phyloP scores from a whole-genome alignment of 1,284 basidiomycete species.

The Leccinum holopus region DNA sequence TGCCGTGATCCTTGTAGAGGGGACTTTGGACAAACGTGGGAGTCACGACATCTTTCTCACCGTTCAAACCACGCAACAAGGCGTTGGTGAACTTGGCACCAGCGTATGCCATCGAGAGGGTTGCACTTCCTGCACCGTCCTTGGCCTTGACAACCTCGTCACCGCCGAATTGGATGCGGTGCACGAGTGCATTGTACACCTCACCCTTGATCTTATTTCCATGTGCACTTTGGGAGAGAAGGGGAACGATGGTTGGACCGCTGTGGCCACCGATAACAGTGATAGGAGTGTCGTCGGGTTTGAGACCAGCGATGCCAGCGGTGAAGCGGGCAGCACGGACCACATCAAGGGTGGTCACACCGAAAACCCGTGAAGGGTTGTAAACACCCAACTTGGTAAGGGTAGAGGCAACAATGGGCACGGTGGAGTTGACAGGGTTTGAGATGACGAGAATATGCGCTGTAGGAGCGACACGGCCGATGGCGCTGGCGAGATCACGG shows the following conservation, averaged over 20 bases:
- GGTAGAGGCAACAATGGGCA: conserved; percentile 94
- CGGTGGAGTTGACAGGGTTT: conserved; percentile 95
- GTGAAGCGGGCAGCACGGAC: conserved; percentile 95
- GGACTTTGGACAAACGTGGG: conserved; percentile 91
- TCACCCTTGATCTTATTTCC: conserved; percentile 65
- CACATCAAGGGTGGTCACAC: conserved; percentile 97
- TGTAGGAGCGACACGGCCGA: conserved; percentile 85
- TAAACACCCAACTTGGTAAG: conserved; percentile 94
- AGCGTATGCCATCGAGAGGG: conserved; percentile 93
- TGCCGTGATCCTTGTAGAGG: conserved; percentile 76
- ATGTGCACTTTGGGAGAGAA: conserved; percentile 78
- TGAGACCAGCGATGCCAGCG: conserved; percentile 66
- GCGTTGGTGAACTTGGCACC: conserved; percentile 86
- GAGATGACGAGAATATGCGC: conserved; percentile 96
- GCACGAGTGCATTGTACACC: conserved; percentile 66
- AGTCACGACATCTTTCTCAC: conserved; percentile 81
- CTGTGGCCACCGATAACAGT: conserved; percentile 97
- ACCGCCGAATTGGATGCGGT: conserved; percentile 91
- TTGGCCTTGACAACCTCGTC: conserved; percentile 91
- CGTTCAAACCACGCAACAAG: conserved; percentile 81
- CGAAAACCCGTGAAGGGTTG: conserved; percentile 75
- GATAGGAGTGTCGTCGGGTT: conserved; percentile 69
- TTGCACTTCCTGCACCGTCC: conserved; percentile 88
- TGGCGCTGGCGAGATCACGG: conserved; percentile 89
- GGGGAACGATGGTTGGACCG: conserved; percentile 93